A percentile compares a stretch with the other conserved stretches of the same genome.
These are phyloP conservation scores for Oleoguttula mirabilis DNA, from an alignment of 495 filamentous ascomycete genomes.

Conservation along the genomic window DNA sequence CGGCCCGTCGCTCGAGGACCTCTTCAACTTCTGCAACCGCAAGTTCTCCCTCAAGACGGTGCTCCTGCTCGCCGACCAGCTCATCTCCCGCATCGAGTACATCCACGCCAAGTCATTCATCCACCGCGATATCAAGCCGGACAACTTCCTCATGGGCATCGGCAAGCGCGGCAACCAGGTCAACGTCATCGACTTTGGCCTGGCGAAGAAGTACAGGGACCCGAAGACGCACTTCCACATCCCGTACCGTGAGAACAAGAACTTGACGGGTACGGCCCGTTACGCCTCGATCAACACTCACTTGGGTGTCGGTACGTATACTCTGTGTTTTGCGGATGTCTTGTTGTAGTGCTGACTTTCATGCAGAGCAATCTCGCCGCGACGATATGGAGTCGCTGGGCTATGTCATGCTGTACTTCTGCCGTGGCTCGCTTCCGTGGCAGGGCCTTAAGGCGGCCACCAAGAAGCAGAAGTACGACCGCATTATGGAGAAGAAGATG, in stretches of 20 bases:
- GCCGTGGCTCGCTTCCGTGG: conserved; percentile 97
- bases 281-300: conserved; percentile 99
- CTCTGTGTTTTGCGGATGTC: background rate
- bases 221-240: conserved; percentile 99
- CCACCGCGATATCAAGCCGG: conserved; percentile 99
- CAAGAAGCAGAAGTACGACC: conserved; percentile 99
- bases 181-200: conserved; percentile 98
- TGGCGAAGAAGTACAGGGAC: conserved; percentile 99
- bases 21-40: conserved; percentile 99
- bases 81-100: conserved; percentile 99
- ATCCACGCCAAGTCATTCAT: conserved; percentile 99
- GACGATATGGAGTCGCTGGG: conserved; percentile 99
- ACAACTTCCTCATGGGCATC: conserved; percentile 99
- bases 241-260: conserved; percentile 99
- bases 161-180: conserved; percentile 99
- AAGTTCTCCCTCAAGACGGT: conserved; percentile 99
- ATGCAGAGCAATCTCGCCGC: conserved; percentile 86
- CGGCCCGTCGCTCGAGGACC: conserved; percentile 91
- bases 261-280: conserved; percentile 96
- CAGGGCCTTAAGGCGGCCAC: conserved; percentile 99
- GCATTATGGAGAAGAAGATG: conserved; percentile 99
- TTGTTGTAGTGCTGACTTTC: conserved; percentile 23
- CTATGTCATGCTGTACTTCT: conserved; percentile 99
- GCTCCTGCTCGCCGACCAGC: conserved; percentile 89
- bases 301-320: conserved; percentile 68